A percentile compares a stretch with the other conserved stretches of the same genome.
phyloP scores from a whole-genome alignment of 2,329 filamentous ascomycete species.

The Thyridium curvatum region DNA sequence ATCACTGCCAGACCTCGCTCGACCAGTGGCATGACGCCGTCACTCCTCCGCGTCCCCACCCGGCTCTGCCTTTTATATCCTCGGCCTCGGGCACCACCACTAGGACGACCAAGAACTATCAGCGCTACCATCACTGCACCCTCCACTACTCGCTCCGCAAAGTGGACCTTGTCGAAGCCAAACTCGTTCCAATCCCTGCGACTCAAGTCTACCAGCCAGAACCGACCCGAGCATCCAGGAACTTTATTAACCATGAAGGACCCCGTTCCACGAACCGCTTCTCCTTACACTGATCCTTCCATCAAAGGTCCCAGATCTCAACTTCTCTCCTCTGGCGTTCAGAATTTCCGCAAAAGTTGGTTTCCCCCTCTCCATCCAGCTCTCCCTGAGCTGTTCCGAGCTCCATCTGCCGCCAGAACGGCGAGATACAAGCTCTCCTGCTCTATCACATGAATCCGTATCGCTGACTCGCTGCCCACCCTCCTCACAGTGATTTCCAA shows the following conservation, averaged over 20 bases:
- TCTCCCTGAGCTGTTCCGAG: constrained; percentile 13
- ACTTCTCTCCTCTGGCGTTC: constrained; percentile 25
- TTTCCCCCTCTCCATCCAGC: constrained; percentile 12
- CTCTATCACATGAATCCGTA: not conserved
- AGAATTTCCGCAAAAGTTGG: constrained; percentile 20
- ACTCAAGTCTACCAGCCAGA: constrained; percentile 1
- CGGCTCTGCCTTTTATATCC: constrained; percentile 7
- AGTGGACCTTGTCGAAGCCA: constrained; percentile 3
- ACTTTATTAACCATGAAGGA: constrained; percentile 26
- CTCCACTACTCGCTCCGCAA: constrained; percentile 1
- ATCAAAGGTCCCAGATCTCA: constrained; percentile 37
- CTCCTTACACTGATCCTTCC: constrained; percentile 36
- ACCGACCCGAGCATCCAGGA: constrained; percentile 1
- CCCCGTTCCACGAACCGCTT: constrained; percentile 34
- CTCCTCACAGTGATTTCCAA: constrained; percentile 41
- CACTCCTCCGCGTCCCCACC: constrained; percentile 2
- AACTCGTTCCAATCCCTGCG: constrained; percentile 1
- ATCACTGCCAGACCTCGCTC: constrained; percentile 3
- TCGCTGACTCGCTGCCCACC: constrained; percentile 9
- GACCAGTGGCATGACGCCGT: constrained; percentile 7
- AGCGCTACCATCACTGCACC: constrained; percentile 1
- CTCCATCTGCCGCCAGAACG: not conserved
- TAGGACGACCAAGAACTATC: constrained; percentile 3
- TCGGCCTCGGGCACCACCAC: constrained; percentile 7
- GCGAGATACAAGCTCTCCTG: not conserved